Evolutionary conservation across 352 stramenopile species (phyloP).

Genomic region (Phytophthora crassamura): DNA sequence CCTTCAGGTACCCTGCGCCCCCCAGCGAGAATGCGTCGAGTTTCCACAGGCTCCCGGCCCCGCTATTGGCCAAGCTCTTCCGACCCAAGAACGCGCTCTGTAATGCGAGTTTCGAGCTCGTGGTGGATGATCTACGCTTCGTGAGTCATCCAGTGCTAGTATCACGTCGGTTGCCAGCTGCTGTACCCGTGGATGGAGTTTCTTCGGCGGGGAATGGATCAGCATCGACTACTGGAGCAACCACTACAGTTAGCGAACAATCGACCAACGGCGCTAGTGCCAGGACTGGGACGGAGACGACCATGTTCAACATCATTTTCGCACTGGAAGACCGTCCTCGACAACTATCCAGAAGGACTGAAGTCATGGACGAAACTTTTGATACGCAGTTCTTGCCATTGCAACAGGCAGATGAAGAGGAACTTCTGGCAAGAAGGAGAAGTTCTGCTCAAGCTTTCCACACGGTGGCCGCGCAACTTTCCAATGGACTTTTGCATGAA

Average conservation of each 20-base stretch:
- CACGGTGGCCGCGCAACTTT: conserved; percentile 73
- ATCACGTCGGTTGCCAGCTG: conserved; percentile 37
- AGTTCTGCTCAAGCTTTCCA: conserved; percentile 64
- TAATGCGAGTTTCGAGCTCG: conserved; percentile 89
- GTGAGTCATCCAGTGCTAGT: conserved; percentile 88
- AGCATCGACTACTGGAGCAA: conserved; percentile 10
- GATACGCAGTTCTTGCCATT: conserved; percentile 30
- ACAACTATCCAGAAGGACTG: conserved; percentile 13
- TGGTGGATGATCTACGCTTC: conserved; percentile 88
- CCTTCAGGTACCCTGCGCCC: conserved; percentile 82
- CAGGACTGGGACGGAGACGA: conserved; percentile 62
- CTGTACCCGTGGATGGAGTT: conserved; percentile 17
- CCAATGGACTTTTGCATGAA: conserved; percentile 85
- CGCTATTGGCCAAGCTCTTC: conserved; percentile 88
- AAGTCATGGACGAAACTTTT: conserved; percentile 7
- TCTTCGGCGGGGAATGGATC: conserved; percentile 12
- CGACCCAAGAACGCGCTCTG: conserved; percentile 89
- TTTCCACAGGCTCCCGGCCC: conserved; percentile 79
- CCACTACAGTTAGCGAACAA: conserved; percentile 30
- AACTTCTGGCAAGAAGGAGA: conserved; percentile 40
- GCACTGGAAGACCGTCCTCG: conserved; percentile 62
- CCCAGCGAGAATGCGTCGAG: conserved; percentile 61
- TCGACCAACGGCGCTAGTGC: conserved; percentile 6
- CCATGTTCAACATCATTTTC: conserved; percentile 92
- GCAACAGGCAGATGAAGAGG: conserved; percentile 38